Base-by-base conservation (phyloP, 441 rosid genomes). In the Gossypium lobatum region DNA sequence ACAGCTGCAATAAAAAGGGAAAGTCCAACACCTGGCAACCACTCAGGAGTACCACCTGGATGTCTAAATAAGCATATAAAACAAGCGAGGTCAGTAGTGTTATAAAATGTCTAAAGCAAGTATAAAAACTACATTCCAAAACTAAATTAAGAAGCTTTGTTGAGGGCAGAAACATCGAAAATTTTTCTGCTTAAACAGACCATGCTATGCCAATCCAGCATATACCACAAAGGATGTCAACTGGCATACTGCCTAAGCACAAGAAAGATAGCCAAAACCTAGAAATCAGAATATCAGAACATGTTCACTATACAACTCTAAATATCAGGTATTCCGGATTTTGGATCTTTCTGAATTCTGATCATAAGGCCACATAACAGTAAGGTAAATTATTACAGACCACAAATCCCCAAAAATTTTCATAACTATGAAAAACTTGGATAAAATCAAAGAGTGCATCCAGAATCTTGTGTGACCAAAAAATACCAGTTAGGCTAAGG, bases 1-100 rank as follows among this genome's bases (percentile, higher is more conserved):
- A 84, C 74, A 78, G 82, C 83, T 70, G 98, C 95, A 53, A 95
- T 77, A 62, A 82, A 76, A 79, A 79, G 80, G 46, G 94, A 84
- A 68, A 90, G 20, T 68, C 86, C 18, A 39, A 72, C 77, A 73
- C 70, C 91, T 65, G 88, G 89, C 87, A 91, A 77, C 98, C 99
- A 95, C 75, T 95, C 98, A 39, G 97, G 97, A 76, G 85, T 82
- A 80, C 86, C 74, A 0, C 99, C 97, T 3, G 97, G 97, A 77
- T 87, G 88, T 85, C 99, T 95, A 89, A 80, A 76, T 37, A 62
- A 37, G 57, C 71, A 76, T 69, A 79, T 20, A 28, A 76, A 64
- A 31, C 67, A 48, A 69, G 46, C 64, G 37, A 71, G 45, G 73
- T 63, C 52, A 74, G 54, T 17, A 23, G 42, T 25, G 60, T 60